Base-by-base conservation (phyloP, 345 rosid species). In the Cardamine chenopodiifolia region DNA sequence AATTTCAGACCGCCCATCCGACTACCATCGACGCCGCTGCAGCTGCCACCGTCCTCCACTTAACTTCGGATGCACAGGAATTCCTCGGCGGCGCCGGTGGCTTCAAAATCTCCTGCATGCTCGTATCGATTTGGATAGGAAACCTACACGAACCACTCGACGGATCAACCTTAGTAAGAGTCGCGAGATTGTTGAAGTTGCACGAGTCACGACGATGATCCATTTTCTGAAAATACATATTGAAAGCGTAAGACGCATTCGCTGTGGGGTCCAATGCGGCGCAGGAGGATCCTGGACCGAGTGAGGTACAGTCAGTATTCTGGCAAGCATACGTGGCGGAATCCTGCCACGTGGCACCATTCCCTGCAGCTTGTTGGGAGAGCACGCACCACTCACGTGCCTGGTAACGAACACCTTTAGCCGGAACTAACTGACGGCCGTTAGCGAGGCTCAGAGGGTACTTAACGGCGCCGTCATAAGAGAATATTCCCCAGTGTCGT, bases 211-310 rank as follows among this genome's bases (percentile, higher is more conserved):
- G 69, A 19, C 79, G 81, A 58, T 91, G 97, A 71, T 91, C 78
- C 92, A 85, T 81, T 5, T 80, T 82, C 83, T 91, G 95, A 25
- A 76, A 91, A 47, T 87, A 91, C 91, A 83, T 66, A 42, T 91
- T 91, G 22, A 91, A 91, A 2, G 97, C 89, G 23, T 89, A 89
- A 6, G 97, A 91, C 0, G 92, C 95, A n/a, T 91, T 89, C 61
- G 73, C 77, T 2, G 52, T 54, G 0, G 75, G 52, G 45, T 91
- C 91, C 0, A 91, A 42, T 4, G 15, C 74, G 1, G 85, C 82
- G 48, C 97, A 89, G 0, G 89, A 82, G 4, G 95, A 87, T 0
- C 89, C 91, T 2, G 73, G 65, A 14, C 88, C 88, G 1, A 89
- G 85, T 26, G 86, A 85, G 0, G 97, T 89, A 78, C 97, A 91